These are phyloP conservation scores for Monosporascus sp. DNA, from an alignment of 2,329 filamentous ascomycete genomes.

Conservation along the genomic window DNA sequence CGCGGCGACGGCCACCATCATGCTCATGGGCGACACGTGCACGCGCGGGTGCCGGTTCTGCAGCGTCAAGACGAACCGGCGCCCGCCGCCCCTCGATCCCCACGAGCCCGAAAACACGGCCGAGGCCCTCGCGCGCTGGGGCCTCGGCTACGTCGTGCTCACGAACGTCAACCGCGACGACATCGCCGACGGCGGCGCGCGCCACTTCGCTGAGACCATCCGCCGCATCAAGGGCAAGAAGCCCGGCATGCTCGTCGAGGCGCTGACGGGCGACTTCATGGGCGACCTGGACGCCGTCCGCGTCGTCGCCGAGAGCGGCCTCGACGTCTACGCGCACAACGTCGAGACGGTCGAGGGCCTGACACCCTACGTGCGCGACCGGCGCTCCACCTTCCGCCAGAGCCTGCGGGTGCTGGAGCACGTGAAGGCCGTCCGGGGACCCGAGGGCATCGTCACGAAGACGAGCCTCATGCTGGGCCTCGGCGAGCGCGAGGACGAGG, in stretches of 20 bases:
- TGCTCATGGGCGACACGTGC: slow-evolving; percentile 99
- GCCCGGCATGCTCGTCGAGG: slow-evolving; percentile 72
- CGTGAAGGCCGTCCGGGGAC: slow-evolving; percentile 68
- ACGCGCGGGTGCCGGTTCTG: slow-evolving; percentile 96
- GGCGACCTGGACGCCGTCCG: slow-evolving; percentile 84
- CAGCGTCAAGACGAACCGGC: slow-evolving; percentile 83
- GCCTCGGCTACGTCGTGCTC: slow-evolving; percentile 89
- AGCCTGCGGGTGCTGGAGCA: slow-evolving; percentile 73
- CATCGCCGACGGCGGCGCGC: slow-evolving; percentile 78
- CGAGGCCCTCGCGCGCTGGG: slow-evolving; percentile 88
- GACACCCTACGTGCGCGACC: slow-evolving; percentile 84
- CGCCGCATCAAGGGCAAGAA: slow-evolving; percentile 85
- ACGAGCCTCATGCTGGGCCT: slow-evolving; percentile 96
- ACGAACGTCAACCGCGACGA: slow-evolving; percentile 94
- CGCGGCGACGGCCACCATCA: slow-evolving; percentile 93
- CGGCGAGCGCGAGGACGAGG: slow-evolving; percentile 83
- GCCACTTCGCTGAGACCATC: slow-evolving; percentile 90
- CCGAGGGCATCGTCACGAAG: slow-evolving; percentile 85
- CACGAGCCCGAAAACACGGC: slow-evolving; percentile 97
- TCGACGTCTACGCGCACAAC: slow-evolving; percentile 97
- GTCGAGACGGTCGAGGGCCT: slow-evolving; percentile 90
- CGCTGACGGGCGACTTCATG: slow-evolving; percentile 79
- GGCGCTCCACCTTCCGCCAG: slow-evolving; percentile 83
- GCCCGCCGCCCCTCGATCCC: slow-evolving; percentile 75
- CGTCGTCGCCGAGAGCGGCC: slow-evolving; percentile 76